A percentile compares a stretch with the other conserved stretches of the same genome.
phyloP scores from a whole-genome alignment of 352 stramenopile species.

The Phytophthora aleatoria region DNA sequence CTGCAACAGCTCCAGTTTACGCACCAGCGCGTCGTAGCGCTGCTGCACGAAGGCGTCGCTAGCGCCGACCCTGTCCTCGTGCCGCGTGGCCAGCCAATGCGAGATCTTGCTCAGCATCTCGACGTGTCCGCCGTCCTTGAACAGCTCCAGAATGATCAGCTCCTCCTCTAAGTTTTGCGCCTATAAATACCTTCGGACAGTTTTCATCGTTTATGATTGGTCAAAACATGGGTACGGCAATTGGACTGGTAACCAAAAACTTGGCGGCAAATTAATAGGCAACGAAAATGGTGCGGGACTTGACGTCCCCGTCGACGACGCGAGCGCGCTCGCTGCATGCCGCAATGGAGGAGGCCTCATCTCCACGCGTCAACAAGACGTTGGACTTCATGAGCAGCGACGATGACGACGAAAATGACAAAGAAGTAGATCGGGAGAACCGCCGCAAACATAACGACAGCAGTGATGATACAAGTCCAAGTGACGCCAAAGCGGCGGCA shows the following conservation, averaged over 20 bases:
- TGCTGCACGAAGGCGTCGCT: conserved; percentile 54
- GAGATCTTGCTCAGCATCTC: conserved; percentile 69
- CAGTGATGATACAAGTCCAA: conserved; percentile 3
- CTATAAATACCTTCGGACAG: conserved; percentile 26
- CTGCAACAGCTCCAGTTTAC: conserved; percentile 14
- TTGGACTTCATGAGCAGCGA: conserved; percentile 44
- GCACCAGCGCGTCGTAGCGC: conserved; percentile 68
- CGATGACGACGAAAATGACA: conserved; percentile 19
- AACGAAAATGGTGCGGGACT: conserved; percentile 16
- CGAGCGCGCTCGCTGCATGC: conserved; percentile 37
- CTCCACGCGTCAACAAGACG: conserved; percentile 40
- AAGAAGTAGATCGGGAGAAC: conserved; percentile 24
- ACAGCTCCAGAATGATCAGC: conserved; percentile 12
- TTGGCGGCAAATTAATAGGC: not conserved
- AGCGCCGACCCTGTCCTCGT: conserved; percentile 43
- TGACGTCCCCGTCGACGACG: conserved; percentile 13
- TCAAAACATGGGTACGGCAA: conserved; percentile 3
- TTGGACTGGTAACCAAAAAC: not conserved
- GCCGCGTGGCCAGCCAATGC: conserved; percentile 66
- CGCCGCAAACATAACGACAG: not conserved
- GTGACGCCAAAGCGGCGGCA: not conserved
- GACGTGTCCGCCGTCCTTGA: conserved; percentile 6
- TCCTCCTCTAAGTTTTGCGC: conserved; percentile 4
- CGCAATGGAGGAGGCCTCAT: conserved; percentile 32
- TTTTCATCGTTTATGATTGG: conserved; percentile 23